Evolutionary conservation across 2,329 filamentous ascomycete species (phyloP), one percentile per base, ranked within the genome.

Genomic region (Epichloe baconii): DNA sequence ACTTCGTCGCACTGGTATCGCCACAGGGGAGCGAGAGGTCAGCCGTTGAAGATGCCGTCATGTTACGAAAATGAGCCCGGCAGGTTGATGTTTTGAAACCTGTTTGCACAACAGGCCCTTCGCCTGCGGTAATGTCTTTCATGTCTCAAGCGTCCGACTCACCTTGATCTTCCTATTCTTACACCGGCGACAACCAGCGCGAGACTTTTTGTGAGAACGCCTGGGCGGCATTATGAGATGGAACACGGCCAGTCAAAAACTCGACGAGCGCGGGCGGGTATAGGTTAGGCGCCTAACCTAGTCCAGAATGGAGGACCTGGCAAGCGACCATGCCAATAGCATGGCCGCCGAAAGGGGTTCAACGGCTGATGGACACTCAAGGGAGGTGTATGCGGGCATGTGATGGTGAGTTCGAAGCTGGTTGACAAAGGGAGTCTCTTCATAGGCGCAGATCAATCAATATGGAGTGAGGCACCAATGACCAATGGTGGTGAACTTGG

Each of bases 101-200:
- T 31, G 31, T 4, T 31, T 31, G 31, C 8, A 31, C 31, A 11
- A 31, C 31, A 31, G 31, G 31, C 31, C 31, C 31, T 31, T 10
- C 31, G 31, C 31, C 31, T 31, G 31, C 31, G 31, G 31, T 11
- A 0, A 31, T 31, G 31, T 31, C 8, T 31, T 10, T 4, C 1
- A 2, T 31, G 31, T 11, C 31, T 11, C 8, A 0, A 4, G 31
- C 31, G 10, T 31, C 10, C 26, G 35, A 50, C 61, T 47, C 66
- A 82, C 81, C 77, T 86, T 86, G 62, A 86, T 83, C 66, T 85
- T 85, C 54, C 82, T 72, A 51, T 72, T 71, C 67, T 85, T 86
- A 66, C 82, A 86, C 53, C 78, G 71, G 55, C 75, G 73, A 59
- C 82, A 86, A 44, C 82, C 82, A 48, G 80, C 76, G 57, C 82